phyloP scores from a whole-genome alignment of 495 filamentous ascomycete species.

The Trichodelitschia bisporula region DNA sequence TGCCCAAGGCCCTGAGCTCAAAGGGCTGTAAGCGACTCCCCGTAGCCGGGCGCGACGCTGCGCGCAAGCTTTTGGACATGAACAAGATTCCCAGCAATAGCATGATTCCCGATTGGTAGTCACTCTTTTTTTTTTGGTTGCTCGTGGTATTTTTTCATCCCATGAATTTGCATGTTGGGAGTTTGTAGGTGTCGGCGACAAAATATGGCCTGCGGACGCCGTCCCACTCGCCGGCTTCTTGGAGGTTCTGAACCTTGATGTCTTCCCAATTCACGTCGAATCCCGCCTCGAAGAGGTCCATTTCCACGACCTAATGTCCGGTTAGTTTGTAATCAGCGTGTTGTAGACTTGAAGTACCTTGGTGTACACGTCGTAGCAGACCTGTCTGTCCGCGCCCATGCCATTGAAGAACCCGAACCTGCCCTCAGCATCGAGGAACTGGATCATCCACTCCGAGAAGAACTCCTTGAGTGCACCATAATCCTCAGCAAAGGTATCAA shows the following conservation, averaged over 20 bases:
- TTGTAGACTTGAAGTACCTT: slow-evolving; percentile 18
- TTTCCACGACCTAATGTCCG: slow-evolving; percentile 42
- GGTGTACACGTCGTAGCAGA: slow-evolving; percentile 89
- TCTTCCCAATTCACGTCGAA: slow-evolving; percentile 74
- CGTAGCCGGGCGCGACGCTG: slow-evolving; percentile 10
- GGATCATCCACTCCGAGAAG: slow-evolving; percentile 68
- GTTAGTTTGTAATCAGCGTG: not conserved
- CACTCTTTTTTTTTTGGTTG: not conserved
- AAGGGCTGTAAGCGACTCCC: slow-evolving; percentile 13
- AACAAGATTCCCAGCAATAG: slow-evolving; percentile 7
- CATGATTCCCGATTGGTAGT: slow-evolving; percentile 7
- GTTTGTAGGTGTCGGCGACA: slow-evolving; percentile 48
- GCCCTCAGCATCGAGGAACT: slow-evolving; percentile 33
- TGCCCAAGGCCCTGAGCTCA: slow-evolving; percentile 11
- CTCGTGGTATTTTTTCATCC: slow-evolving; percentile 4
- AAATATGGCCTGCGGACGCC: slow-evolving; percentile 76
- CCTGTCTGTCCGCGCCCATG: slow-evolving; percentile 70
- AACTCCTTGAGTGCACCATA: slow-evolving; percentile 68
- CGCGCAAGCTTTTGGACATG: slow-evolving; percentile 12
- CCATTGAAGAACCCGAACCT: slow-evolving; percentile 91
- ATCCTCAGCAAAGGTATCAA: slow-evolving; percentile 90
- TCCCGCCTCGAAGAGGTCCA: slow-evolving; percentile 78
- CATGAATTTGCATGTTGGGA: slow-evolving; percentile 29
- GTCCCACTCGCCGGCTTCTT: slow-evolving; percentile 45
- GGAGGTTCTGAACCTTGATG: slow-evolving; percentile 37